Conservation (phyloP, 371 early-diverging fungal species). For the Lichtheimia ramosa region DNA sequence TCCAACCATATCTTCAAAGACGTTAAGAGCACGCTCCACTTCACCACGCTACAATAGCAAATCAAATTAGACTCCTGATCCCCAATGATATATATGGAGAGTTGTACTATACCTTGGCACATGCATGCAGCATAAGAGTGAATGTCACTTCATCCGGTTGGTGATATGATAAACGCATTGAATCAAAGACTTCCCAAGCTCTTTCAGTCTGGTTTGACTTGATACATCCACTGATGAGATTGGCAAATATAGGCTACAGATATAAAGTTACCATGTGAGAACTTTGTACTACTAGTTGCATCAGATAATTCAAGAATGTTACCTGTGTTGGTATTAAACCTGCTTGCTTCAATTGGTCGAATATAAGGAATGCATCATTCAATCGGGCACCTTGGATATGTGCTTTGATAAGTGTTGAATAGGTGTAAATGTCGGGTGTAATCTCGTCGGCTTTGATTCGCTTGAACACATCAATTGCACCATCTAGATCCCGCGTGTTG, state of each 20-base stretch:
- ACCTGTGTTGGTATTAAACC: constrained; percentile 48
- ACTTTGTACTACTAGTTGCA: too few relatives aligned
- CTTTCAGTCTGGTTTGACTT: constrained; percentile 63
- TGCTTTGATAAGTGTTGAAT: constrained; percentile 73
- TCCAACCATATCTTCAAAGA: constrained; percentile 82
- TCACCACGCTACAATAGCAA: constrained; percentile 46
- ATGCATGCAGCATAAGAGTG: constrained; percentile 90
- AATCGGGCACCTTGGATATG: constrained; percentile 58
- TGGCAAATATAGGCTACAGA: constrained; percentile 68
- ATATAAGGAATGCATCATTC: constrained; percentile 73
- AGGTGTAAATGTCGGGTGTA: constrained; percentile 65
- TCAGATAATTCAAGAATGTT: constrained; percentile 2
- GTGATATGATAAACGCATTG: constrained; percentile 80
- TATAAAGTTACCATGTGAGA: too few relatives aligned
- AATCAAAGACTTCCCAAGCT: constrained; percentile 91
- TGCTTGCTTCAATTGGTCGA: constrained; percentile 67
- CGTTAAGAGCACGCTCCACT: constrained; percentile 79
- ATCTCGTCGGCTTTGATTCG: constrained; percentile 42
- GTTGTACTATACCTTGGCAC: constrained; percentile 78
- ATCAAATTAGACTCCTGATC: not conserved
- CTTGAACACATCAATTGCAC: constrained; percentile 59
- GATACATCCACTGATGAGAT: constrained; percentile 83
- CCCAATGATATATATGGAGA: too few relatives aligned
- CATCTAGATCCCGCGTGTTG: constrained; percentile 61
- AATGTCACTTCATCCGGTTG: constrained; percentile 80